Conservation (phyloP, 2,329 filamentous ascomycete species). For the Neonectria sp. region DNA sequence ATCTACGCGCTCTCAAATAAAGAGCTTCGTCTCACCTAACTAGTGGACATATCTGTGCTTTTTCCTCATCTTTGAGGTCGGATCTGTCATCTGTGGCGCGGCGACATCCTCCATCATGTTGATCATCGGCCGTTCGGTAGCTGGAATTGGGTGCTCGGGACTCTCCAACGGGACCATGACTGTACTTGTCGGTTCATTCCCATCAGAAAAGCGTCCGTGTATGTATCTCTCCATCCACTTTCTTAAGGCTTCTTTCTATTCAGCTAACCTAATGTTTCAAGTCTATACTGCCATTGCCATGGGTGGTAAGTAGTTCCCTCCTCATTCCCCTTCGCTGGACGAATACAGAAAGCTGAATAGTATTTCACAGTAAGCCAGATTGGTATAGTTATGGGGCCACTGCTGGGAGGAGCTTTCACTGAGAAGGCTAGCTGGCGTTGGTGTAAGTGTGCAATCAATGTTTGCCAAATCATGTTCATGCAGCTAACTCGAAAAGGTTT, state of each 20-base stretch:
- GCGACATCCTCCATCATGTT: slow-evolving; percentile 38
- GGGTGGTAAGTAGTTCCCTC: slow-evolving; percentile 16
- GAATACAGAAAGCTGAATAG: neutral
- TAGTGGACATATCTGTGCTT: slow-evolving; percentile 36
- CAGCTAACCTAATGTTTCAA: slow-evolving; percentile 1
- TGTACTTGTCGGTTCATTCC: slow-evolving; percentile 35
- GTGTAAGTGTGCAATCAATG: slow-evolving; percentile 35
- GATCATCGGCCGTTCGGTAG: slow-evolving; percentile 41
- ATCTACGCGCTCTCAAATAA: neutral
- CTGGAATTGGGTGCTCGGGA: slow-evolving; percentile 38
- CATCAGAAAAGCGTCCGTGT: slow-evolving; percentile 38
- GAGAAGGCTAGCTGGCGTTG: slow-evolving; percentile 51
- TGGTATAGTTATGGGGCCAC: slow-evolving; percentile 45
- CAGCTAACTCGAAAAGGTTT: slow-evolving; percentile 51
- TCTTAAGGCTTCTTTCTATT: neutral
- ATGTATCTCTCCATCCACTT: neutral
- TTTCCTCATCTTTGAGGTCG: slow-evolving; percentile 38
- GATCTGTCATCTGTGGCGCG: slow-evolving; percentile 41
- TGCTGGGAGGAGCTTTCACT: slow-evolving; percentile 49
- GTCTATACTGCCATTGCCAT: slow-evolving; percentile 23
- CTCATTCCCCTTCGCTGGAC: neutral
- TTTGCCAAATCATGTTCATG: neutral
- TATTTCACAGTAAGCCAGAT: slow-evolving; percentile 40
- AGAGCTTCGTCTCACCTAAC: neutral
- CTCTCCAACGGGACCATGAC: slow-evolving; percentile 38